These are phyloP conservation scores for Iberis pinnata DNA, from an alignment of 345 rosid species.

Conservation along the genomic window DNA sequence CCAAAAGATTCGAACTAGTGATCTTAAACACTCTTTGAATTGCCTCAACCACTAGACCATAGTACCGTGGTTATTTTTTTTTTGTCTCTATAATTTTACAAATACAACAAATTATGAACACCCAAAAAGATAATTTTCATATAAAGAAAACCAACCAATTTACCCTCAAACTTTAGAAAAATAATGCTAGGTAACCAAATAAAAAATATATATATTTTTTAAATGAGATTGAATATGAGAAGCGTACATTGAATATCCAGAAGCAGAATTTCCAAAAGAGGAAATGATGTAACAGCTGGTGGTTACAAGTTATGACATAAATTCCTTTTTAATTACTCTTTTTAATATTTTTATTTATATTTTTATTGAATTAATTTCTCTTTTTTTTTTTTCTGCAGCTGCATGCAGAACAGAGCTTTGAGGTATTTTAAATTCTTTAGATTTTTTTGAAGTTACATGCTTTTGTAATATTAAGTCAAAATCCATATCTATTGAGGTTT, in stretches of 20 bases:
- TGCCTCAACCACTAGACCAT: too few species aligned
- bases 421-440: neutral
- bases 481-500: slow-evolving; percentile 38
- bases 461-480: slow-evolving; percentile 32
- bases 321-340: slow-evolving; percentile 24
- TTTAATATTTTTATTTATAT: slow-evolving; percentile 14
- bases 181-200: too few species aligned
- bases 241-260: slow-evolving; percentile 29
- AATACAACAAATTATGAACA: too few species aligned
- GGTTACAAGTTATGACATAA: slow-evolving; percentile 37
- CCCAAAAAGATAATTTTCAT: too few species aligned
- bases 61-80: too few species aligned
- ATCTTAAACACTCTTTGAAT: too few species aligned
- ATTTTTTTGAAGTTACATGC: neutral
- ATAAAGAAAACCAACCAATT: too few species aligned
- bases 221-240: slow-evolving; percentile 17
- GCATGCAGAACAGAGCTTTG: slow-evolving; percentile 21
- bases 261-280: slow-evolving; percentile 25
- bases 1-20: too few species aligned
- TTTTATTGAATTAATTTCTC: slow-evolving; percentile 1
- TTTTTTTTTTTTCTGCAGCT: slow-evolving; percentile 6
- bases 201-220: neutral
- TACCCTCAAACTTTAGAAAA: too few species aligned
- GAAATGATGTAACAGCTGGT: slow-evolving; percentile 27
- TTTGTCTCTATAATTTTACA: too few species aligned